Percentiles rank a stretch among this genome's conserved stretches.
These are phyloP conservation scores for Aristolochia contorta DNA, from an alignment of 164 flowering plant genomes.

Conservation along the genomic window DNA sequence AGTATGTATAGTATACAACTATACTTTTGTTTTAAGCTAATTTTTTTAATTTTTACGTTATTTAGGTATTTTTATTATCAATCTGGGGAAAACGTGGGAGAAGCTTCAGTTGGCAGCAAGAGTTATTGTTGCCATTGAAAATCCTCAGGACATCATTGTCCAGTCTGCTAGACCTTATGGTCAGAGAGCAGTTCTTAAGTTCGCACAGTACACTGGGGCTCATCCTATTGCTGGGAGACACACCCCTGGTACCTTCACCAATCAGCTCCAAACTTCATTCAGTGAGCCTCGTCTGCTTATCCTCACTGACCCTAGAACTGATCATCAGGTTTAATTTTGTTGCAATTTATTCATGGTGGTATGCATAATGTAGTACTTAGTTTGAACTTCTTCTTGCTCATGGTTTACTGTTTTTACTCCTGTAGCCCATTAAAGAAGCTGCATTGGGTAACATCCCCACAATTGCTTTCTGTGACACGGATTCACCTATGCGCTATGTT, in stretches of 20 bases:
- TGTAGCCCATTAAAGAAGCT: conserved; percentile 85
- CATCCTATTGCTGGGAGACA: conserved; percentile 84
- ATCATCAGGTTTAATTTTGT: conserved; percentile 23
- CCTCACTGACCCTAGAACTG: conserved; percentile 78
- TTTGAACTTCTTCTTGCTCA: neutral
- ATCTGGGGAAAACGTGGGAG: conserved; percentile 85
- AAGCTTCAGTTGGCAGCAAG: conserved; percentile 81
- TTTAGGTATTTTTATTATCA: conserved; percentile 66
- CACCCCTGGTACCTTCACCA: conserved; percentile 89
- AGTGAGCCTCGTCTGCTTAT: conserved; percentile 79
- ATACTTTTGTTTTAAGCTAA: neutral
- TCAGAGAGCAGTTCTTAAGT: conserved; percentile 78
- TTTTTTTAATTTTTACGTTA: neutral
- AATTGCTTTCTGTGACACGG: conserved; percentile 88
- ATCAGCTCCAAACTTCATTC: conserved; percentile 76
- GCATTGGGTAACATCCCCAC: conserved; percentile 80
- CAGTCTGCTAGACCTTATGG: conserved; percentile 95
- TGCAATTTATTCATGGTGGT: neutral
- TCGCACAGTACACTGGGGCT: conserved; percentile 73
- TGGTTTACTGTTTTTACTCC: neutral
- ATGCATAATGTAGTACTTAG: neutral
- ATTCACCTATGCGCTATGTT: conserved; percentile 76
- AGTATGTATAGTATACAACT: too few species aligned
- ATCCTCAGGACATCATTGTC: conserved; percentile 78
- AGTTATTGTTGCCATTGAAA: conserved; percentile 78